These are phyloP conservation scores for Yamadazyma friedrichii DNA, from an alignment of 1,139 yeast species.

Conservation along the genomic window DNA sequence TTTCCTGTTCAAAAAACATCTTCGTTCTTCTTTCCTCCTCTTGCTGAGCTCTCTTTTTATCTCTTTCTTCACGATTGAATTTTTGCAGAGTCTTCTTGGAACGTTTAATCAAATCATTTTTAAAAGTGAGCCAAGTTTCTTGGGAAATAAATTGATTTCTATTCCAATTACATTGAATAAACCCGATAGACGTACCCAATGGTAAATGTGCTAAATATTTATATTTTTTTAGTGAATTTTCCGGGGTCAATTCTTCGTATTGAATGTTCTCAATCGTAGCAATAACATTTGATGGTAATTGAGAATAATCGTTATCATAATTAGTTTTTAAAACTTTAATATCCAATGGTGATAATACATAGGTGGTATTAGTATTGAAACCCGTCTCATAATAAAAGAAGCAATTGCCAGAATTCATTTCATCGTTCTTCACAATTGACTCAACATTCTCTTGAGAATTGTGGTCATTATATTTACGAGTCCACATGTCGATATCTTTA, in stretches of 20 bases:
- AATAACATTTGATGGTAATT: slow-evolving; percentile 64
- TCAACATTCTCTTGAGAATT: slow-evolving; percentile 1
- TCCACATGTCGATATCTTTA: slow-evolving; percentile 40
- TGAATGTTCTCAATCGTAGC: slow-evolving; percentile 69
- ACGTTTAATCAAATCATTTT: slow-evolving; percentile 61
- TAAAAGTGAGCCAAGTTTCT: slow-evolving; percentile 56
- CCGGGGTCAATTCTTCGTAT: slow-evolving; percentile 57
- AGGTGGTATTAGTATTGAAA: slow-evolving; percentile 63
- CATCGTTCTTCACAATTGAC: slow-evolving; percentile 10
- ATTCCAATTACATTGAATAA: slow-evolving; percentile 83
- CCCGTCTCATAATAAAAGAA: slow-evolving; percentile 64
- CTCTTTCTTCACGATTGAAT: slow-evolving; percentile 63
- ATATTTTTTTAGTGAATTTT: slow-evolving; percentile 54
- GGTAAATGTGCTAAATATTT: slow-evolving; percentile 85
- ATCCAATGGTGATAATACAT: slow-evolving; percentile 75
- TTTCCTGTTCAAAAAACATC: slow-evolving; percentile 59
- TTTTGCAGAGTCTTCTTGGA: slow-evolving; percentile 53
- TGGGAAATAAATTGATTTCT: slow-evolving; percentile 39
- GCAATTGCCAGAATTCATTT: slow-evolving; percentile 11
- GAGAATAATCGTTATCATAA: slow-evolving; percentile 55
- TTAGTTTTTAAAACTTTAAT: slow-evolving; percentile 65
- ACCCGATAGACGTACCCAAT: slow-evolving; percentile 77
- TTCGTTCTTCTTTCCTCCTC: slow-evolving; percentile 59
- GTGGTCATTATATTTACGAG: slow-evolving; percentile 16
- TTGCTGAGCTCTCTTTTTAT: slow-evolving; percentile 56